Evolutionary conservation across 1,284 basidiomycete genomes (phyloP).

Genomic region (Sanghuangporus weigelae): DNA sequence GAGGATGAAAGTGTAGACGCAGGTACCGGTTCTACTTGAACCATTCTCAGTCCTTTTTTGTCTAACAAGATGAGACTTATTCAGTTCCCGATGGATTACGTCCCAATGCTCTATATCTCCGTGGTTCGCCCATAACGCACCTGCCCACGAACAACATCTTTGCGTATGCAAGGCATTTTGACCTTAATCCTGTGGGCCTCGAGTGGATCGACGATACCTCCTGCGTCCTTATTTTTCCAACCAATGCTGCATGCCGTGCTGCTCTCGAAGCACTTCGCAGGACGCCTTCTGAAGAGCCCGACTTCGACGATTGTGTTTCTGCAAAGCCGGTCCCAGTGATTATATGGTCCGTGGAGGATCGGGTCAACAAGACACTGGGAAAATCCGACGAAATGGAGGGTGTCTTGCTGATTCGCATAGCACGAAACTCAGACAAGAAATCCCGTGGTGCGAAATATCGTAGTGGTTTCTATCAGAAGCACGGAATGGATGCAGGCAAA

Average conservation of each 20-base stretch:
- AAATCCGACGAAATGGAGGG: slow-evolving; percentile 60
- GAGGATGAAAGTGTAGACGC: slow-evolving; percentile 41
- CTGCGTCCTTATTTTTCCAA: slow-evolving; percentile 67
- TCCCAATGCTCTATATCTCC: slow-evolving; percentile 63
- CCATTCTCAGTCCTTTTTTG: neutral
- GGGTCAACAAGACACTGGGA: slow-evolving; percentile 63
- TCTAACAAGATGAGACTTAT: slow-evolving; percentile 1
- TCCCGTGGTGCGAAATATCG: slow-evolving; percentile 61
- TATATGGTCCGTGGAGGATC: slow-evolving; percentile 72
- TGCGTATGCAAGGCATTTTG: slow-evolving; percentile 71
- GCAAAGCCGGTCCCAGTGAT: slow-evolving; percentile 64
- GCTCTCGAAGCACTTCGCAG: slow-evolving; percentile 50
- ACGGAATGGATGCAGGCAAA: slow-evolving; percentile 61
- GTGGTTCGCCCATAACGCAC: slow-evolving; percentile 63
- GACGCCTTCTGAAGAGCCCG: slow-evolving; percentile 42
- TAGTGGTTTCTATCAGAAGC: slow-evolving; percentile 71
- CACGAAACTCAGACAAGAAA: slow-evolving; percentile 62
- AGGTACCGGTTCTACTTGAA: slow-evolving; percentile 26
- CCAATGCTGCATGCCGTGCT: slow-evolving; percentile 44
- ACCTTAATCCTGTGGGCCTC: slow-evolving; percentile 58
- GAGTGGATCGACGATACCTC: slow-evolving; percentile 80
- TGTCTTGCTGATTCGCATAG: slow-evolving; percentile 65
- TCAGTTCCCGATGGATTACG: slow-evolving; percentile 26
- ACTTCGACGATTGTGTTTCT: slow-evolving; percentile 50
- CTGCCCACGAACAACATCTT: slow-evolving; percentile 68